These are phyloP conservation scores for Hanseniaspora vineae DNA, from an alignment of 805 yeast genomes.

Conservation along the genomic window DNA sequence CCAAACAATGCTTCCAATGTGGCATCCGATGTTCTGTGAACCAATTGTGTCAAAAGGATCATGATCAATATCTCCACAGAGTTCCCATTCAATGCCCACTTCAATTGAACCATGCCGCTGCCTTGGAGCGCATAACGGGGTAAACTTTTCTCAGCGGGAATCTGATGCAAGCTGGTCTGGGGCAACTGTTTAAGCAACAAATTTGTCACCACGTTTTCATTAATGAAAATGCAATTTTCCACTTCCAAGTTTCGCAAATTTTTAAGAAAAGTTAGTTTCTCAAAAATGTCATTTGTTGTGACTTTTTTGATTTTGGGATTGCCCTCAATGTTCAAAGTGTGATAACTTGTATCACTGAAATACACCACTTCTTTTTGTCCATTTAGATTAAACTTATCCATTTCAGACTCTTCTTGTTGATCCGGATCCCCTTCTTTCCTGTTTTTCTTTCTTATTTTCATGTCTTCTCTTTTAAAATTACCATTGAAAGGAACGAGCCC, in stretches of 20 bases:
- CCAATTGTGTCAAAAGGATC: constrained; percentile 1
- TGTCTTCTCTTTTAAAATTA: too few species aligned
- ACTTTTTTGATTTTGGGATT: background rate
- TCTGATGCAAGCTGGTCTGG: too few species aligned
- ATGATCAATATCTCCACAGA: background rate
- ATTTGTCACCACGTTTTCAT: background rate
- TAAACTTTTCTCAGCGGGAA: background rate
- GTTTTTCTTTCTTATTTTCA: too few species aligned
- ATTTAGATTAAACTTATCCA: background rate
- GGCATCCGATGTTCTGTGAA: background rate
- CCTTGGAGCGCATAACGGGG: background rate
- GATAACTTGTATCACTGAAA: background rate
- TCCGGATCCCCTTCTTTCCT: too few species aligned
- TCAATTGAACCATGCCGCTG: background rate
- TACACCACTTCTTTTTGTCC: background rate
- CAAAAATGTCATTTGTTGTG: background rate
- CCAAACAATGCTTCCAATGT: background rate
- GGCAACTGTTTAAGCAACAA: too few species aligned
- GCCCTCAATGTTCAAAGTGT: background rate
- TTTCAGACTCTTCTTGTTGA: too few species aligned
- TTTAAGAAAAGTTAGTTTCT: background rate
- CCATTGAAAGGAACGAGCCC: too few species aligned
- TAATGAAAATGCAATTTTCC: background rate
- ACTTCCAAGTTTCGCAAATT: background rate
- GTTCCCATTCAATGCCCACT: background rate